These are phyloP conservation scores for Fistulinella prunicolor DNA, from an alignment of 768 basidiomycete genomes.

Conservation along the genomic window DNA sequence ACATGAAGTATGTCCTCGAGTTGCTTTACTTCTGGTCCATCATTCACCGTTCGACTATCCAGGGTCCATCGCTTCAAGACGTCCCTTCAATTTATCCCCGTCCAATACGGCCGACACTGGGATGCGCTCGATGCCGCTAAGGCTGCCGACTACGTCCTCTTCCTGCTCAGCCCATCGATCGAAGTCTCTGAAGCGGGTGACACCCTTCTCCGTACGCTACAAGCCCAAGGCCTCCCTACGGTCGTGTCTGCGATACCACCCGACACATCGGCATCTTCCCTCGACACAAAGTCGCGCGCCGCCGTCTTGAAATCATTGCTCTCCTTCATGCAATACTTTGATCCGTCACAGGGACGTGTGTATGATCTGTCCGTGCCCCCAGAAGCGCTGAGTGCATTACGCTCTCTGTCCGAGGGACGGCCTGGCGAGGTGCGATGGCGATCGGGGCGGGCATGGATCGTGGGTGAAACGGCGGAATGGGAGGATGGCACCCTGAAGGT, in stretches of 20 bases:
- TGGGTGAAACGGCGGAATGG: conserved; percentile 65
- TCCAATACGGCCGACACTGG: conserved; percentile 71
- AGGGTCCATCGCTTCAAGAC: conserved; percentile 92
- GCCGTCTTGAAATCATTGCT: conserved; percentile 83
- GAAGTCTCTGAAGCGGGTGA: conserved; percentile 90
- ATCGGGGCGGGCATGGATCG: conserved; percentile 72
- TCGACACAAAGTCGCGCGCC: conserved; percentile 61
- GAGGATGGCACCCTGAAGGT: conserved; percentile 68
- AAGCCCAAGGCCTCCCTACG: conserved; percentile 87
- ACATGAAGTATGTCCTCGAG: conserved; percentile 52
- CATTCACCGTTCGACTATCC: conserved; percentile 1
- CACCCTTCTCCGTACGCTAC: conserved; percentile 79
- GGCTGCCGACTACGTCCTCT: conserved; percentile 86
- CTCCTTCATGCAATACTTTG: conserved; percentile 95
- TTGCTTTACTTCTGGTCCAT: background rate
- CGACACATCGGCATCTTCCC: conserved; percentile 38
- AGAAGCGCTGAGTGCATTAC: conserved; percentile 69
- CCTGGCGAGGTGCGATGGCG: conserved; percentile 81
- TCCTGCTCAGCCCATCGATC: conserved; percentile 73
- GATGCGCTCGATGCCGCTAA: conserved; percentile 80
- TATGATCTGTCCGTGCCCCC: conserved; percentile 65
- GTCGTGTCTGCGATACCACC: conserved; percentile 73
- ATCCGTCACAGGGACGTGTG: conserved; percentile 73
- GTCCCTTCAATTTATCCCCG: conserved; percentile 79
- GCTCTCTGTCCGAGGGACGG: conserved; percentile 81